Conservation (phyloP, 768 basidiomycete species). For the Calocybe indica region DNA sequence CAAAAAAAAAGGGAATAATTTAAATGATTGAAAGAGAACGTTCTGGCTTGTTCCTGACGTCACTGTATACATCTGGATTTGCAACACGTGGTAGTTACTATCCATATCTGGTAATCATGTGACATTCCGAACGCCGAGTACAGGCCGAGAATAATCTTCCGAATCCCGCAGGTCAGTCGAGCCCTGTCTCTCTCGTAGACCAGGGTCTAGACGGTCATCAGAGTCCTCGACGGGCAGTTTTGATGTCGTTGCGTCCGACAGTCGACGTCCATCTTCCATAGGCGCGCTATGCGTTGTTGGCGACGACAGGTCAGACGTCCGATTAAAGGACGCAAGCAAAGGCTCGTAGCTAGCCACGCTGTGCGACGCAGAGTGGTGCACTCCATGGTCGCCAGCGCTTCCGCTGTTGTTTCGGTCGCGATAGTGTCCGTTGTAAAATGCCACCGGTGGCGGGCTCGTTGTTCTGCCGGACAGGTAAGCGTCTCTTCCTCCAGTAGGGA, state of each 20-base stretch:
- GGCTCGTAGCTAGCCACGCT: constrained; percentile 59
- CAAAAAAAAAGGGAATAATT: too few species aligned
- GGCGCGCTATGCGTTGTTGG: too few species aligned
- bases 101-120: too few species aligned
- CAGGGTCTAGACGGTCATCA: constrained; percentile 43
- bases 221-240: constrained; percentile 1
- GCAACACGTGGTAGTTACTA: too few species aligned
- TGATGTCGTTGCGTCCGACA: constrained; percentile 14
- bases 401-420: constrained; percentile 26
- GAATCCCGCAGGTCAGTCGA: constrained; percentile 37
- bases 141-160: constrained; percentile 50
- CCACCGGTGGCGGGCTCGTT: constrained; percentile 38
- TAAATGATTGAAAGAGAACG: too few species aligned
- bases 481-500: constrained; percentile 19
- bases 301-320: too few species aligned
- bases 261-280: constrained; percentile 19
- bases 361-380: constrained; percentile 38
- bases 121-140: constrained; percentile 41
- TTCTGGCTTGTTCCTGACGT: too few species aligned
- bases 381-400: constrained; percentile 19
- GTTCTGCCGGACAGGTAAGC: constrained; percentile 45
- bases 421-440: constrained; percentile 20
- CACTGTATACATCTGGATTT: too few species aligned
- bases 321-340: constrained; percentile 41
- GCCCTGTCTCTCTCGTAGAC: constrained; percentile 28